phyloP scores from a whole-genome alignment of 2,329 filamentous ascomycete species.

The Ophiocordyceps camponoti-floridani region DNA sequence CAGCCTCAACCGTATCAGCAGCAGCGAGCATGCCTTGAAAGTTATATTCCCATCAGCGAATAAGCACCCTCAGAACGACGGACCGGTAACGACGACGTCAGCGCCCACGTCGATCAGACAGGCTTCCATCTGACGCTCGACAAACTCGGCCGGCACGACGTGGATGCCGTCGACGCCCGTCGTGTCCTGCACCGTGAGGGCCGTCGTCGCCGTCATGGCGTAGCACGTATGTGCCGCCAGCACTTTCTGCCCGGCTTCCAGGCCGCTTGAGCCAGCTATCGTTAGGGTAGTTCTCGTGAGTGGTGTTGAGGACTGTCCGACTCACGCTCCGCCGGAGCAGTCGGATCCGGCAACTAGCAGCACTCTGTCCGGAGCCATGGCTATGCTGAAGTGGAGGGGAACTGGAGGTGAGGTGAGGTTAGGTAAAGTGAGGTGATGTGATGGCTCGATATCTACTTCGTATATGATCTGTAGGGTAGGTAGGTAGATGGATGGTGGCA shows the following conservation, averaged over 20 bases:
- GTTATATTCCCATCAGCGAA: no score
- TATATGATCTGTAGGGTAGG: no score
- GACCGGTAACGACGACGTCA: slow-evolving; percentile 86
- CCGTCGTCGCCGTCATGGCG: slow-evolving; percentile 89
- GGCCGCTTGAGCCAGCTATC: slow-evolving; percentile 39
- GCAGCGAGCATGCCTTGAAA: slow-evolving; percentile 20
- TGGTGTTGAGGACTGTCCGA: slow-evolving; percentile 9
- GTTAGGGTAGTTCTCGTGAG: neutral
- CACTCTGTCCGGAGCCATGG: slow-evolving; percentile 32
- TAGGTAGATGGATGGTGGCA: no score
- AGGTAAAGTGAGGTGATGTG: neutral
- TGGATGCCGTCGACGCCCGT: slow-evolving; percentile 69
- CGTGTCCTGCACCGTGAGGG: slow-evolving; percentile 92
- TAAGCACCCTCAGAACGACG: slow-evolving; percentile 7
- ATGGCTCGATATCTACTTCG: no score
- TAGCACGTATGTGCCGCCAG: slow-evolving; percentile 85
- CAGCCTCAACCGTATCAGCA: slow-evolving; percentile 17
- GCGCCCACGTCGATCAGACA: slow-evolving; percentile 70
- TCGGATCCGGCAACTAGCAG: slow-evolving; percentile 79
- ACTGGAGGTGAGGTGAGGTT: neutral
- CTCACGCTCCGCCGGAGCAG: slow-evolving; percentile 72
- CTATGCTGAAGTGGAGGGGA: neutral
- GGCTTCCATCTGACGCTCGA: slow-evolving; percentile 70
- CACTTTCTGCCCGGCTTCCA: slow-evolving; percentile 93
- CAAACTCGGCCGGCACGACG: slow-evolving; percentile 58